A percentile compares a stretch with the other conserved stretches of the same genome.
Evolutionary conservation across 2,329 filamentous ascomycete species (phyloP).

Genomic region (Sphaerulina musiva): DNA sequence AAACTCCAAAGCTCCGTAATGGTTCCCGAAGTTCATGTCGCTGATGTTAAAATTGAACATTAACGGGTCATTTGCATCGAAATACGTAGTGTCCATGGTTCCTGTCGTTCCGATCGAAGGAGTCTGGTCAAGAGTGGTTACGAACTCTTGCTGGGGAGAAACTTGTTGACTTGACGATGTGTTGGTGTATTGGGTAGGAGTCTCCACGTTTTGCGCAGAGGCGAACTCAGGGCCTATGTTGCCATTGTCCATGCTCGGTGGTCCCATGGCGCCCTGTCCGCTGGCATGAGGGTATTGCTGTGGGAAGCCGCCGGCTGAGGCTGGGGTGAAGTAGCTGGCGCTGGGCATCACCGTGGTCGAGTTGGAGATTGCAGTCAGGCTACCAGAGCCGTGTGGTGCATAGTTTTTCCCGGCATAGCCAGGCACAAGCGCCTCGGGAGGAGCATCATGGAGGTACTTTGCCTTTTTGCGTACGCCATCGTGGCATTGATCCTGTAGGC

Average conservation of each 20-base stretch:
- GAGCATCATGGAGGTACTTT: constrained; percentile 96
- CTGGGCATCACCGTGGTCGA: constrained; percentile 25
- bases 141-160: constrained; percentile 39
- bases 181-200: constrained; percentile 65
- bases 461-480: constrained; percentile 98
- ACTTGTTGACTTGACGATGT: constrained; percentile 49
- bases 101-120: constrained; percentile 36
- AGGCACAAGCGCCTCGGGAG: constrained; percentile 80
- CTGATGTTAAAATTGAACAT: constrained; percentile 95
- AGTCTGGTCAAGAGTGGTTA: constrained; percentile 45
- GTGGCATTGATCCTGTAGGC: constrained; percentile 82
- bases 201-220: constrained; percentile 50
- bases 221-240: constrained; percentile 49
- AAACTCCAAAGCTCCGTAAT: constrained; percentile 92
- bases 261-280: constrained; percentile 35
- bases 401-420: constrained; percentile 68
- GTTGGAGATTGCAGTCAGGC: constrained; percentile 19
- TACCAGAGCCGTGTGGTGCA: constrained; percentile 30
- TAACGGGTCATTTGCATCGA: constrained; percentile 86
- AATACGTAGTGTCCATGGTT: constrained; percentile 55
- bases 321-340: constrained; percentile 41
- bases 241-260: constrained; percentile 38
- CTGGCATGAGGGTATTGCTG: constrained; percentile 33
- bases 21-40: constrained; percentile 89
- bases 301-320: constrained; percentile 36